Evolutionary conservation across 106 monocot species (phyloP).

Genomic region (Acanthochlamys bracteata): DNA sequence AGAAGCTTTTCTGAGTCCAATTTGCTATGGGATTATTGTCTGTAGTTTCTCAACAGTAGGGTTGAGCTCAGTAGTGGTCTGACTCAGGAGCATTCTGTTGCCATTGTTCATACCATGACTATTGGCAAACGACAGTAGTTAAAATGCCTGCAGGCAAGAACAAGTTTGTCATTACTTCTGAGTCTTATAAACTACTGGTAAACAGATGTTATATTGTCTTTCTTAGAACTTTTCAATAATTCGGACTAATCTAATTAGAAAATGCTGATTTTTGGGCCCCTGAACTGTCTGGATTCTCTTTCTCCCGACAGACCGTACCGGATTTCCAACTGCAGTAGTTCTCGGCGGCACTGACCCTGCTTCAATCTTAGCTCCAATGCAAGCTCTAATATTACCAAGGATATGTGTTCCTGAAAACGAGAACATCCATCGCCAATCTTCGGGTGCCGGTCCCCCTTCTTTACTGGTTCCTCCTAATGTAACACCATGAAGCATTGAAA

Average conservation of each 20-base stretch:
- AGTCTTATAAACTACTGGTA: too few species aligned
- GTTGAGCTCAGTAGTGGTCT: too few species aligned
- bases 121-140: too few species aligned
- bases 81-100: too few species aligned
- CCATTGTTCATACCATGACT: too few species aligned
- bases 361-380: slow-evolving; percentile 51
- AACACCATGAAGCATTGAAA: slow-evolving; percentile 51
- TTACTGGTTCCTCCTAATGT: slow-evolving; percentile 69
- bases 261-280: background rate
- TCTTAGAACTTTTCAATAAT: too few species aligned
- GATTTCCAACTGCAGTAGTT: slow-evolving; percentile 67
- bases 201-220: too few species aligned
- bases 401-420: slow-evolving; percentile 56
- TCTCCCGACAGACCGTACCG: slow-evolving; percentile 51
- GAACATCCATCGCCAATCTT: slow-evolving; percentile 62
- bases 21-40: background rate
- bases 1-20: slow-evolving; percentile 7
- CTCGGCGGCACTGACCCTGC: slow-evolving; percentile 57
- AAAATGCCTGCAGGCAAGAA: too few species aligned
- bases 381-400: slow-evolving; percentile 39
- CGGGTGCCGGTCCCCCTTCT: slow-evolving; percentile 49
- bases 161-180: too few species aligned
- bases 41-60: too few species aligned
- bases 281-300: slow-evolving; percentile 39
- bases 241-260: too few species aligned